A percentile compares a stretch with the other conserved stretches of the same genome.
These are phyloP conservation scores for Nothophaeocryptopus gaeumannii DNA, from an alignment of 2,329 filamentous ascomycete species.

Conservation along the genomic window DNA sequence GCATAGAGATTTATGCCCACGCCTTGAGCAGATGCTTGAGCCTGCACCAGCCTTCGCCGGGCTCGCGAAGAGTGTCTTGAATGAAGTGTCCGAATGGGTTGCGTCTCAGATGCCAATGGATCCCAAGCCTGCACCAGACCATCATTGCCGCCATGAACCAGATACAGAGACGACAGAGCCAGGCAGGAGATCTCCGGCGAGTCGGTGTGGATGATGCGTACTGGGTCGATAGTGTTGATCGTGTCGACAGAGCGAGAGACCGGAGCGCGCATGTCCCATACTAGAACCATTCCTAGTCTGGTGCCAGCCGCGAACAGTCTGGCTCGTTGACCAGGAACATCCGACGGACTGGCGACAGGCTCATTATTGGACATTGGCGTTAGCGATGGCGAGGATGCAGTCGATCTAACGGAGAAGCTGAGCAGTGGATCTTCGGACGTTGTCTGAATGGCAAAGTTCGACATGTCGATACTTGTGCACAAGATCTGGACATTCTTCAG, in stretches of 20 bases:
- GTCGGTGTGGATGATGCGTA: slow-evolving; percentile 84
- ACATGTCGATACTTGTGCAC: slow-evolving; percentile 69
- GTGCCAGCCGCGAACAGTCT: slow-evolving; percentile 81
- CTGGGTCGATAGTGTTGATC: slow-evolving; percentile 61
- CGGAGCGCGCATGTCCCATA: slow-evolving; percentile 80
- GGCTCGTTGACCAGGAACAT: slow-evolving; percentile 81
- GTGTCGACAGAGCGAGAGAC: slow-evolving; percentile 54
- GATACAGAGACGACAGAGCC: slow-evolving; percentile 77
- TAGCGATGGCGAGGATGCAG: slow-evolving; percentile 52
- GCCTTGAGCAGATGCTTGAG: slow-evolving; percentile 63
- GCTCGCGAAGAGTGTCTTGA: slow-evolving; percentile 79
- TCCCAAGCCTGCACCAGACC: slow-evolving; percentile 97
- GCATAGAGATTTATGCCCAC: slow-evolving; percentile 75
- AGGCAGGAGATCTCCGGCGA: slow-evolving; percentile 83
- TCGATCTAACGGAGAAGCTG: slow-evolving; percentile 54
- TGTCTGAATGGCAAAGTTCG: slow-evolving; percentile 67
- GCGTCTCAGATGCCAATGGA: slow-evolving; percentile 74
- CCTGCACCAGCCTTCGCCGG: slow-evolving; percentile 69
- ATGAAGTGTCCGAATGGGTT: slow-evolving; percentile 81
- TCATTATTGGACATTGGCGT: slow-evolving; percentile 51
- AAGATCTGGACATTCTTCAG: slow-evolving; percentile 63
- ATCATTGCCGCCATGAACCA: slow-evolving; percentile 92
- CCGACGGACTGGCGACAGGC: slow-evolving; percentile 47
- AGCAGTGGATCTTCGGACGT: slow-evolving; percentile 75
- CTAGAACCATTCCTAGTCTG: slow-evolving; percentile 67